A percentile compares a stretch with the other conserved stretches of the same genome.
phyloP scores from a whole-genome alignment of 2,329 filamentous ascomycete genomes.

The Xylariomycetidae sp. region DNA sequence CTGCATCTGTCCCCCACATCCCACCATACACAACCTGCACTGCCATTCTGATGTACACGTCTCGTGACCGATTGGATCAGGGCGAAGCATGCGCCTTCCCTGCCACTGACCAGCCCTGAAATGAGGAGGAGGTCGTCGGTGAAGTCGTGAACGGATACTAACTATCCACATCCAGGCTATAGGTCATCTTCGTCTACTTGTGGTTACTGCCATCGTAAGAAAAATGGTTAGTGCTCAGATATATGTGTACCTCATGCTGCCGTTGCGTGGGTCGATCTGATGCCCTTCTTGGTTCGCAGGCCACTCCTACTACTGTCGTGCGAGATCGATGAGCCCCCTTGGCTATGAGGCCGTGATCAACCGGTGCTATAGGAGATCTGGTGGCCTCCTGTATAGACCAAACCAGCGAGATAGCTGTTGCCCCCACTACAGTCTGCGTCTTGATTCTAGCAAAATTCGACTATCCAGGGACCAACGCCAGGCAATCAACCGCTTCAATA shows the following conservation, averaged over 20 bases:
- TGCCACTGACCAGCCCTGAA: too few species aligned
- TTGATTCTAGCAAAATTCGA: constrained; percentile 60
- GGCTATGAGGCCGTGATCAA: constrained; percentile 70
- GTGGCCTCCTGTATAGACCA: constrained; percentile 67
- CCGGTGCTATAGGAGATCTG: constrained; percentile 72
- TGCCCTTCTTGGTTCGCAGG: constrained; percentile 39
- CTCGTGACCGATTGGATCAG: too few species aligned
- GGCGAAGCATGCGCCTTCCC: too few species aligned
- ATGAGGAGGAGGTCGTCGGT: too few species aligned
- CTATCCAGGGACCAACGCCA: constrained; percentile 68
- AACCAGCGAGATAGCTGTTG: constrained; percentile 79
- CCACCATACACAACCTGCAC: too few species aligned
- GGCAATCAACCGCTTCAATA: constrained; percentile 70
- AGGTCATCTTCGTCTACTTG: constrained; percentile 11
- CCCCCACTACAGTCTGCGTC: constrained; percentile 79
- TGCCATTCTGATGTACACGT: too few species aligned
- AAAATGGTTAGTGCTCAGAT: constrained; percentile 43
- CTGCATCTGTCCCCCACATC: too few species aligned
- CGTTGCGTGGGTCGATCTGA: constrained; percentile 21
- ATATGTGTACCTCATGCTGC: constrained; percentile 28
- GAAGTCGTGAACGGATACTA: too few species aligned
- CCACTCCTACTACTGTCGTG: constrained; percentile 64
- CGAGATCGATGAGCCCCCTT: constrained; percentile 53
- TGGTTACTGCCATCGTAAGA: constrained; percentile 21
- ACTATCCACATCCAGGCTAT: constrained; percentile 12